phyloP scores from a whole-genome alignment of 1,139 yeast genomes.

The Zygoascus meyerae region DNA sequence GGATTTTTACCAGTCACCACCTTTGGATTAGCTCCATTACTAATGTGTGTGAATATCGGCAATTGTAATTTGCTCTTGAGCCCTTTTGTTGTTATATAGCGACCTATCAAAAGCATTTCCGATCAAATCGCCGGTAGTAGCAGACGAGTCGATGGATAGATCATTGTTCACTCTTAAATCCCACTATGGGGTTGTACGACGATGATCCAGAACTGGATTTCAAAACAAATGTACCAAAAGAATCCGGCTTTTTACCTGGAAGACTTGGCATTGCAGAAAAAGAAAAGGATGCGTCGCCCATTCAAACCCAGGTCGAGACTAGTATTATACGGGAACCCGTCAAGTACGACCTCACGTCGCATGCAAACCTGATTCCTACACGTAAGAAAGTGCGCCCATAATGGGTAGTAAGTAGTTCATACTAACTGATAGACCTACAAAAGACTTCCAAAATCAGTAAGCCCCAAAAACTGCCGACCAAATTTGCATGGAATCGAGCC shows the following conservation, averaged over 20 bases:
- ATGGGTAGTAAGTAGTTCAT: not conserved
- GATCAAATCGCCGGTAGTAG: too few relatives aligned
- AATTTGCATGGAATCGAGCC: too few relatives aligned
- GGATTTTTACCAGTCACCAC: too few relatives aligned
- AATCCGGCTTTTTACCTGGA: not conserved
- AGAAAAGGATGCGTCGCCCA: not conserved
- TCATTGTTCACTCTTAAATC: not conserved
- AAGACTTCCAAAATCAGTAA: not conserved
- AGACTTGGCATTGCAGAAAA: not conserved
- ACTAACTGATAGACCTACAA: not conserved
- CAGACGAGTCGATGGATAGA: too few relatives aligned
- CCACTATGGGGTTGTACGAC: conserved; percentile 1
- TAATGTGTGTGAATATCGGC: too few relatives aligned
- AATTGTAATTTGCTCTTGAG: too few relatives aligned
- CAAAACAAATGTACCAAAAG: not conserved
- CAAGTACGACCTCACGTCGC: not conserved
- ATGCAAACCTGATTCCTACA: too few relatives aligned
- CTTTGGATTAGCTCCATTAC: too few relatives aligned
- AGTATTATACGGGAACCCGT: conserved; percentile 12
- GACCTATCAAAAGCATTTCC: too few relatives aligned
- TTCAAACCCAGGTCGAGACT: not conserved
- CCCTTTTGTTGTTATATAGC: too few relatives aligned
- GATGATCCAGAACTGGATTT: not conserved
- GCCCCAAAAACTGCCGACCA: too few relatives aligned
- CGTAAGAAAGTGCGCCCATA: too few relatives aligned